Conservation (phyloP, 768 basidiomycete genomes). For the Omphalotus guepiniiformis region DNA sequence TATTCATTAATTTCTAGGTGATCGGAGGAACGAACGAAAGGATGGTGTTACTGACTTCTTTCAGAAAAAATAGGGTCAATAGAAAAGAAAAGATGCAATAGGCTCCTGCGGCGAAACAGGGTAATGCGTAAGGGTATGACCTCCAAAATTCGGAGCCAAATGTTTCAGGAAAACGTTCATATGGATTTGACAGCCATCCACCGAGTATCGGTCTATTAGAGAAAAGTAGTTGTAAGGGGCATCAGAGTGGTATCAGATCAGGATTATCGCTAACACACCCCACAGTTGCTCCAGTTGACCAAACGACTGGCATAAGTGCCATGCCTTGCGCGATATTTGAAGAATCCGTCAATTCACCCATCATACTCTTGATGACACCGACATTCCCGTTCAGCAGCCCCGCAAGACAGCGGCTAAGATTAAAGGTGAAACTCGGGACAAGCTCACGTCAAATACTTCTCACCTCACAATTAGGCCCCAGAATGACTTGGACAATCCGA, state of each 20-base stretch:
- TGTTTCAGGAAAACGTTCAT: conserved; percentile 41
- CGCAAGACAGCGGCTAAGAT: conserved; percentile 7
- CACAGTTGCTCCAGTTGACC: conserved; percentile 9
- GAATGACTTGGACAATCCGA: conserved; percentile 47
- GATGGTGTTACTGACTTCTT: background rate
- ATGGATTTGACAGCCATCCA: conserved; percentile 44
- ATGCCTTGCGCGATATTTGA: conserved; percentile 40
- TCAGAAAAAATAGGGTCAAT: background rate
- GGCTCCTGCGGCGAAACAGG: conserved; percentile 26
- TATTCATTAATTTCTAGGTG: no score
- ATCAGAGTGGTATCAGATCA: conserved; percentile 25
- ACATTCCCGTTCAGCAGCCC: conserved; percentile 26
- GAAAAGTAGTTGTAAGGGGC: conserved; percentile 13
- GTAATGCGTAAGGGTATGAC: conserved; percentile 52
- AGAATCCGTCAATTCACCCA: conserved; percentile 47
- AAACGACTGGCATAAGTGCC: conserved; percentile 9
- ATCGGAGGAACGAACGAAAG: background rate
- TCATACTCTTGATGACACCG: conserved; percentile 51
- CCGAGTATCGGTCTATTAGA: conserved; percentile 39
- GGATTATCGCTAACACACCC: conserved; percentile 25
- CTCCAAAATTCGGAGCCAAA: conserved; percentile 44
- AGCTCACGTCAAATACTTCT: conserved; percentile 44
- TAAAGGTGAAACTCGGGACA: conserved; percentile 8
- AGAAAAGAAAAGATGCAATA: background rate
- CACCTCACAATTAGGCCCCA: conserved; percentile 42